Evolutionary conservation across 768 basidiomycete species (phyloP), one percentile per base, ranked within the genome.

Genomic region (Suillus spraguei): DNA sequence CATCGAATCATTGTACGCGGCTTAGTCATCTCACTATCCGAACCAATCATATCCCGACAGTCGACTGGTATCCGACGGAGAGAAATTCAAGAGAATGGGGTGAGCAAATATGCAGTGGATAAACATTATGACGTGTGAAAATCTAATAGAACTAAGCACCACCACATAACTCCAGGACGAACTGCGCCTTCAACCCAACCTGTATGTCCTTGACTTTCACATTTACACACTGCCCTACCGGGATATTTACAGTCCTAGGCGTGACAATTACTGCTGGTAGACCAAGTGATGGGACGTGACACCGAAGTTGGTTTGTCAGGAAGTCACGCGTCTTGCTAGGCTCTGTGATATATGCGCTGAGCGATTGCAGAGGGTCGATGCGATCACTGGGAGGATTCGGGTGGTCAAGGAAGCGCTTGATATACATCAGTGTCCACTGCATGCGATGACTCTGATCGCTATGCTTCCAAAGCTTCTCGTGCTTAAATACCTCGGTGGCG

Each of bases 341-440:
- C 67, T 68, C 67, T 35, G 67, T 65, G 49, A 70, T n/a, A n/a
- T 56, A 67, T 20, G 69, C 79, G 13, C 60, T 68, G 55, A 80
- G 63, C 38, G 52, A 65, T 49, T 64, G 66, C 53, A 79, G 54
- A 8, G 77, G 74, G 64, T 78, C 68, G 20, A 68, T 59, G 38
- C 64, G 70, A 44, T 49, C 71, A 9, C n/a, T 42, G 14, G 52
- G 49, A 35, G 60, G 63, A 54, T 65, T 59, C 10, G 68, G 73
- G 58, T 72, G 64, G 52, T 74, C 71, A 59, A 77, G 68, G 70
- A 77, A 78, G 22, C 82, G 74, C 60, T 77, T 69, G 62, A 85
- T 63, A 64, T 71, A 82, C 62, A 71, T 59, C 56, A 77, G 63
- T 17, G 76, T 73, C 84, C 85, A 86, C 67, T 77, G 79, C 52